Percentiles rank a stretch among this genome's conserved stretches.
phyloP scores from a whole-genome alignment of 176 grass and related monocot genomes.

The Oryza rufipogon region DNA sequence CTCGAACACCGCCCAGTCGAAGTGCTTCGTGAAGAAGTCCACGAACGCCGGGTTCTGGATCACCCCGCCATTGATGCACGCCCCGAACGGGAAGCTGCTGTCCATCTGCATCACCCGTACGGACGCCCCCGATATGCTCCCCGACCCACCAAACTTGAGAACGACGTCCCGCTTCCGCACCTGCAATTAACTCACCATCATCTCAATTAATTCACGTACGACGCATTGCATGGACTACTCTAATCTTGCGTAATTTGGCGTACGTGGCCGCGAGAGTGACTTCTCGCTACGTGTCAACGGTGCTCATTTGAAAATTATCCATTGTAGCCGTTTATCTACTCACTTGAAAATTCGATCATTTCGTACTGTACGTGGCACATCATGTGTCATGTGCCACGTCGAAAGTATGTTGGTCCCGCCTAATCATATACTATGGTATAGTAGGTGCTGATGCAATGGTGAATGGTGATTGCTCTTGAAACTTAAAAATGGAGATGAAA shows the following conservation, averaged over 20 bases:
- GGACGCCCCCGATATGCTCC: conserved; percentile 31
- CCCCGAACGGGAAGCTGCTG: conserved; percentile 77
- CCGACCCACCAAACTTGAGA: conserved; percentile 46
- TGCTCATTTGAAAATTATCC: background rate
- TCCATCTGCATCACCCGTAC: conserved; percentile 62
- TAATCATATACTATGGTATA: background rate
- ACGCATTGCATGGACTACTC: background rate
- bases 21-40: conserved; percentile 60
- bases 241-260: background rate
- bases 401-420: background rate
- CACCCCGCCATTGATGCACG: conserved; percentile 54
- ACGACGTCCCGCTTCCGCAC: conserved; percentile 68
- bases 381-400: background rate
- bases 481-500: background rate
- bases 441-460: background rate
- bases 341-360: background rate
- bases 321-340: background rate
- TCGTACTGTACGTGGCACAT: background rate
- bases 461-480: background rate
- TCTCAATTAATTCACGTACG: background rate
- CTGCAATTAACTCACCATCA: conserved; percentile 23
- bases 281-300: background rate
- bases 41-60: conserved; percentile 60
- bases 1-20: conserved; percentile 71
- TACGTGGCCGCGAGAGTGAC: background rate